These are phyloP conservation scores for Zarea fungicola DNA, from an alignment of 2,329 filamentous ascomycete genomes.

Conservation along the genomic window DNA sequence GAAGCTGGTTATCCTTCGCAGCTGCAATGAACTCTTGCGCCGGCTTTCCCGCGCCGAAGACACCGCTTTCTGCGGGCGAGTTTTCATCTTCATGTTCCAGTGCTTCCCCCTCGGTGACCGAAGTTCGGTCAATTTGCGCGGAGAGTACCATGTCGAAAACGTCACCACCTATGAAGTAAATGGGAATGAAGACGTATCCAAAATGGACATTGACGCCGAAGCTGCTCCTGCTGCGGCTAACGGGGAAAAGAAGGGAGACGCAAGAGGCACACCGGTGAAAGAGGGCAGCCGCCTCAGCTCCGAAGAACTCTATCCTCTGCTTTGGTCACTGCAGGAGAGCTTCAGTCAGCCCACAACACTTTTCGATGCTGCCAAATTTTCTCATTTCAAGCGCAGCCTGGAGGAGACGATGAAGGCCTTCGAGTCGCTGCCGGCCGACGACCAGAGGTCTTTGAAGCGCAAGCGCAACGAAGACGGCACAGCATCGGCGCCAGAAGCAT, in stretches of 20 bases:
- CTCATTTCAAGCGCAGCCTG: conserved; percentile 74
- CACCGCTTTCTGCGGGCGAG: conserved; percentile 92
- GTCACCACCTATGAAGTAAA: conserved; percentile 69
- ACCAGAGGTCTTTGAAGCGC: conserved; percentile 55
- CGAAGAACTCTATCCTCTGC: conserved; percentile 77
- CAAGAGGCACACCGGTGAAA: conserved; percentile 35
- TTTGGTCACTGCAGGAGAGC: conserved; percentile 88
- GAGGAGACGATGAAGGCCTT: conserved; percentile 59
- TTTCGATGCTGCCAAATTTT: conserved; percentile 67
- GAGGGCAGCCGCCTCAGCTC: conserved; percentile 55
- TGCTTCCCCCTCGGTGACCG: conserved; percentile 95
- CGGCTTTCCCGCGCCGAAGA: conserved; percentile 93
- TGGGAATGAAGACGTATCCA: conserved; percentile 26
- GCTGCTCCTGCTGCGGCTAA: conserved; percentile 27
- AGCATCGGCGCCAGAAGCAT: conserved; percentile 45
- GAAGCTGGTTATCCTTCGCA: conserved; percentile 81
- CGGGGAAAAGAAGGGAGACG: conserved; percentile 16
- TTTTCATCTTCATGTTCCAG: conserved; percentile 98
- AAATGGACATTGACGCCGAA: conserved; percentile 62
- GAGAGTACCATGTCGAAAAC: conserved; percentile 95
- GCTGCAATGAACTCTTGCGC: conserved; percentile 91
- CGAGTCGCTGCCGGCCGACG: conserved; percentile 40
- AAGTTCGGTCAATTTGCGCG: conserved; percentile 92
- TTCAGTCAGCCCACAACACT: conserved; percentile 87
- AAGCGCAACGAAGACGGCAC: conserved; percentile 59